Evolutionary conservation across 1,284 basidiomycete genomes (phyloP), one percentile per base, ranked within the genome.

Genomic region (Mycosarcoma mackinlayi): DNA sequence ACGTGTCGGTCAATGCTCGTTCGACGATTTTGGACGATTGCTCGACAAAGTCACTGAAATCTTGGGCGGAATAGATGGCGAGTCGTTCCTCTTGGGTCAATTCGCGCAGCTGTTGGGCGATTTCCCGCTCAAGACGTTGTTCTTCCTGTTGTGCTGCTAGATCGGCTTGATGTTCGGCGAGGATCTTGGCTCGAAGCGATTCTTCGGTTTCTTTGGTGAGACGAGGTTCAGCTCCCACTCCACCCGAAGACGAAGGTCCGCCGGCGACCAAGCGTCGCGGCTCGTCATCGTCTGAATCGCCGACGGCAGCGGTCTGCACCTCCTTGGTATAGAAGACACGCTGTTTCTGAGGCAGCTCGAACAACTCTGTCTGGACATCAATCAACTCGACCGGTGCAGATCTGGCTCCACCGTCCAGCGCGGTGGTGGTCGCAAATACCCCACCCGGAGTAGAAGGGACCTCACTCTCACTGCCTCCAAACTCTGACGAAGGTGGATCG

Each of bases 21-120:
- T 98, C 93, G 9, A 97, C 89, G 45, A 98, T 93, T 84, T 94
- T 95, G 25, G 91, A 92, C n/a, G 92, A 93, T 73, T 91, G 89
- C 80, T 97, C 93, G 8, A 99, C 89, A 82, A 98, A 99, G 66
- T 93, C 91, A 25, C 91, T 84, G 81, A 98, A 97, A 74, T 95
- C 93, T 0, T 93, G 90, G 4, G 90, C 91, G 14, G 89, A 85
- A 70, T 94, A 87, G 55, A 97, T 91, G 67, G 89, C 89, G 6
- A 88, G 85, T 25, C 91, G 86, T 82, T 97, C 92, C 56, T 93
- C 91, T 56, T 92, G 90, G 0, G 91, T 89, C 55, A 98, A 84
- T 42, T 94, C 94, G 92, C 90, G 85, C 71, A 93, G 90, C 75
- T 92, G 91, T 75, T 90, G 87, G 77, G 92, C 91, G 40, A 89